A percentile compares a stretch with the other conserved stretches of the same genome.
These are phyloP conservation scores for Closterium sp. DNA, from an alignment of 139 green algal species.

Conservation along the genomic window DNA sequence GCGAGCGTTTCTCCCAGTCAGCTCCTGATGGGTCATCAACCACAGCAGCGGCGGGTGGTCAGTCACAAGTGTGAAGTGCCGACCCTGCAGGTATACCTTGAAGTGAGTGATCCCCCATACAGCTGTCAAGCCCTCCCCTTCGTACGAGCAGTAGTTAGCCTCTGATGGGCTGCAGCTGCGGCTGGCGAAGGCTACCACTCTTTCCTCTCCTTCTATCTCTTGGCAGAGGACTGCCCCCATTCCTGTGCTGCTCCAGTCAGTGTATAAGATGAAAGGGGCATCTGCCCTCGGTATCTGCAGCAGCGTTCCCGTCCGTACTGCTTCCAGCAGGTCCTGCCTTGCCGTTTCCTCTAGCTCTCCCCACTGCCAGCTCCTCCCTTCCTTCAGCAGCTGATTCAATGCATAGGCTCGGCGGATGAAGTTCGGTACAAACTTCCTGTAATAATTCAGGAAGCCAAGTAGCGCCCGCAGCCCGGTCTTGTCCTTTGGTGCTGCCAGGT, in stretches of 20 bases:
- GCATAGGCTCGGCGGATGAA: neutral
- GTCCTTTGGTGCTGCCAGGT: no score
- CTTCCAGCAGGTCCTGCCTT: neutral
- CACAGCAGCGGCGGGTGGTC: neutral
- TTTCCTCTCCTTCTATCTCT: no score
- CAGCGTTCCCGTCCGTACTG: neutral
- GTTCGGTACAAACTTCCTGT: neutral
- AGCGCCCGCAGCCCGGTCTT: neutral
- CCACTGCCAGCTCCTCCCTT: neutral
- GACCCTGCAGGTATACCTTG: neutral
- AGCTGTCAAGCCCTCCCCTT: no score
- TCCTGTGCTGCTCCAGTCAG: neutral
- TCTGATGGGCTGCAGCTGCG: neutral
- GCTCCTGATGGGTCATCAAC: neutral
- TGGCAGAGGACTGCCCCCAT: neutral
- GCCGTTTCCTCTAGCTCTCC: neutral
- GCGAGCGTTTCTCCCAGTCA: neutral
- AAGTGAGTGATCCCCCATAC: neutral
- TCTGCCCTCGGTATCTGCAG: neutral
- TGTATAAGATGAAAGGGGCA: neutral
- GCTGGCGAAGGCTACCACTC: neutral
- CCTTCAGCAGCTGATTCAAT: neutral
- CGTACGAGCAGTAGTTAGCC: no score
- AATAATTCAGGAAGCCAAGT: neutral
- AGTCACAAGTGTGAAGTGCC: neutral